Evolutionary conservation across 768 basidiomycete genomes (phyloP).

Genomic region (Tulasnella calospora): DNA sequence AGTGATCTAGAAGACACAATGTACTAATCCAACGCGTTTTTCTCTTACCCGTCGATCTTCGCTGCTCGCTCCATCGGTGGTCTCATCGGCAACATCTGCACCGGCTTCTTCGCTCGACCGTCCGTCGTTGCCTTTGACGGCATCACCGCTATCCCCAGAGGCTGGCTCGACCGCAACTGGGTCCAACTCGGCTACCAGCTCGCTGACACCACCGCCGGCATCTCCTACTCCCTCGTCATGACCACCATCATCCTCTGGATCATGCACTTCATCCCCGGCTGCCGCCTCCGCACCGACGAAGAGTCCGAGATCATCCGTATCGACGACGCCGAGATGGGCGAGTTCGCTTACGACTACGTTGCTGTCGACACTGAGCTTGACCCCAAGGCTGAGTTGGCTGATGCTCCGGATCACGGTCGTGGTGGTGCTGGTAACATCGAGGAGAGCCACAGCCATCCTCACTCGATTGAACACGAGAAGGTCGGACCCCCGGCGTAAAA

Average conservation of each 20-base stretch:
- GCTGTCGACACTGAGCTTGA: constrained; percentile 57
- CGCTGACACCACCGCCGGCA: constrained; percentile 62
- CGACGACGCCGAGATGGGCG: constrained; percentile 86
- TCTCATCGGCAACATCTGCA: constrained; percentile 74
- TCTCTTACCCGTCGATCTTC: constrained; percentile 60
- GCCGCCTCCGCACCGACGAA: constrained; percentile 55
- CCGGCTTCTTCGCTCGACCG: constrained; percentile 76
- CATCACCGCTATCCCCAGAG: constrained; percentile 52
- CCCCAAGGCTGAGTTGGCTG: constrained; percentile 26
- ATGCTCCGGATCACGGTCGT: constrained; percentile 13
- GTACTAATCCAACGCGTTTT: neutral
- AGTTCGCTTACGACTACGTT: constrained; percentile 85
- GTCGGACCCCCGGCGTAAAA: neutral
- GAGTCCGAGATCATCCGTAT: constrained; percentile 62
- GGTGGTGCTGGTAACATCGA: constrained; percentile 23
- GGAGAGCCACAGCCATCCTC: constrained; percentile 2
- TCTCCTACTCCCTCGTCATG: constrained; percentile 69
- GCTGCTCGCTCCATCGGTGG: constrained; percentile 79
- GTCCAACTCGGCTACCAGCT: constrained; percentile 81
- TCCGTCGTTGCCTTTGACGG: constrained; percentile 80
- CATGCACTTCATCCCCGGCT: constrained; percentile 82
- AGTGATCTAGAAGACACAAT: too few species aligned
- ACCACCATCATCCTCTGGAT: constrained; percentile 80
- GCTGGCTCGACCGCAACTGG: constrained; percentile 81
- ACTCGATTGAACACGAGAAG: constrained; percentile 21